These are phyloP conservation scores for Phytophthora cajani DNA, from an alignment of 352 stramenopile species.

Conservation along the genomic window DNA sequence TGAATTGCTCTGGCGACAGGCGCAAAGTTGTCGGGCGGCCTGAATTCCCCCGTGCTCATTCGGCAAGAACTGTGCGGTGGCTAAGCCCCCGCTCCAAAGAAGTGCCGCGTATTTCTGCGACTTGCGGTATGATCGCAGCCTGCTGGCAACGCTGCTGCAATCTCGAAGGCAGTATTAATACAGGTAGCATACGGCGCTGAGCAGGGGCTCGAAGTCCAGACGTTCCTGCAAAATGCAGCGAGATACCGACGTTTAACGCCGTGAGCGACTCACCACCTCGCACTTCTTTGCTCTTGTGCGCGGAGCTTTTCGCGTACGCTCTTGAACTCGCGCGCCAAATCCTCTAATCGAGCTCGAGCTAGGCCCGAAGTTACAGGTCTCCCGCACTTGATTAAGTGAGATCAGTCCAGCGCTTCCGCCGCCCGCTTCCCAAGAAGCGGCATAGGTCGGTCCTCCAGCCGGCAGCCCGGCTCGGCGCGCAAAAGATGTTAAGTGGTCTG, in stretches of 20 bases:
- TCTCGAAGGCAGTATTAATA: too few species aligned
- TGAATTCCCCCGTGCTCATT: constrained; percentile 7
- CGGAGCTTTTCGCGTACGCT: not conserved
- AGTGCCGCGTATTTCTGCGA: constrained; percentile 5
- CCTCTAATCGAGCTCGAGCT: constrained; percentile 5
- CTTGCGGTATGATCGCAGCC: constrained; percentile 3
- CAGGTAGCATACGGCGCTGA: not conserved
- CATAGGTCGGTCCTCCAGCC: not conserved
- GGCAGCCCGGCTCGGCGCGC: not conserved
- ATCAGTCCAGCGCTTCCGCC: constrained; percentile 6
- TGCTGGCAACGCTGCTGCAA: not conserved
- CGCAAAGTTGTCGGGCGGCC: constrained; percentile 1
- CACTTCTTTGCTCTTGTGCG: constrained; percentile 4
- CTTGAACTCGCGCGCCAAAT: constrained; percentile 3
- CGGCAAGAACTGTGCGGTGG: constrained; percentile 16
- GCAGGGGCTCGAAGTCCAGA: not conserved
- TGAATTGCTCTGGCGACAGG: constrained; percentile 12
- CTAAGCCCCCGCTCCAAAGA: not conserved
- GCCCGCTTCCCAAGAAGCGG: not conserved
- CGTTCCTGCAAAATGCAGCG: not conserved
- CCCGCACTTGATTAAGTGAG: constrained; percentile 2
- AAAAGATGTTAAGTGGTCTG: constrained; percentile 24
- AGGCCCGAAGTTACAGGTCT: not conserved
- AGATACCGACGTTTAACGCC: constrained; percentile 1
- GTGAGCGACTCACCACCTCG: not conserved